Base-by-base conservation (phyloP, 257 asterid genomes). In the Salvia splendens region DNA sequence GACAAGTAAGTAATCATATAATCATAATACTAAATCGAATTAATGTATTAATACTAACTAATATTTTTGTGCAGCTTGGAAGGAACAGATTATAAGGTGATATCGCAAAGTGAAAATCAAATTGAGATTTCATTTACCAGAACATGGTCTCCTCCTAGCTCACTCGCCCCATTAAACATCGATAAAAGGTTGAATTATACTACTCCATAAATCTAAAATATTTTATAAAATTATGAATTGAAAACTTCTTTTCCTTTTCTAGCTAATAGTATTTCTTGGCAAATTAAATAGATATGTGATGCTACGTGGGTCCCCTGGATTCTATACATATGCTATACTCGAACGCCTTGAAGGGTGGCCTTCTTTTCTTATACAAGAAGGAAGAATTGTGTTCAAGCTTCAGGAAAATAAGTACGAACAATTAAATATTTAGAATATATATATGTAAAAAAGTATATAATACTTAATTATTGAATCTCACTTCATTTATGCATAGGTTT, bases 121-220 rank as follows among this genome's bases (percentile, higher is more conserved):
- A 69, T n/a, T 4, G 92, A 87, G 77, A 45, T 87, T 69, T 87
- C 95, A 32, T 87, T 87, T 53, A 56, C 65, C 3, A 78, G 75
- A 68, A 73, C 65, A n/a, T 83, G 88, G 88, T 3, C 74, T 10
- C 12, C 65, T 4, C 40, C 30, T 33, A 48, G 56, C 61, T 4
- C 49, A 61, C 6, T 24, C 6, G 84, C 61, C 54, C 95, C 95
- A 0, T 51, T 87, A 33, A 83, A 83, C 46, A 52, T 85, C 1
- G 95, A 87, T 72, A 81, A 77, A 73, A 83, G 92, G 95, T 77
- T 24, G 30, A 24, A 24, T 24, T 24, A 24, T 24, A 20, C 24
- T 20, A 20, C 24, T 20, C 24, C 30, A 24, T 24, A 24, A 24
- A 24, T 24, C 30, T 2, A 24, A 24, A 24, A 24, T 24, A 24